These are phyloP conservation scores for Trichoderma reesei DNA, from an alignment of 495 filamentous ascomycete genomes.

Conservation along the genomic window DNA sequence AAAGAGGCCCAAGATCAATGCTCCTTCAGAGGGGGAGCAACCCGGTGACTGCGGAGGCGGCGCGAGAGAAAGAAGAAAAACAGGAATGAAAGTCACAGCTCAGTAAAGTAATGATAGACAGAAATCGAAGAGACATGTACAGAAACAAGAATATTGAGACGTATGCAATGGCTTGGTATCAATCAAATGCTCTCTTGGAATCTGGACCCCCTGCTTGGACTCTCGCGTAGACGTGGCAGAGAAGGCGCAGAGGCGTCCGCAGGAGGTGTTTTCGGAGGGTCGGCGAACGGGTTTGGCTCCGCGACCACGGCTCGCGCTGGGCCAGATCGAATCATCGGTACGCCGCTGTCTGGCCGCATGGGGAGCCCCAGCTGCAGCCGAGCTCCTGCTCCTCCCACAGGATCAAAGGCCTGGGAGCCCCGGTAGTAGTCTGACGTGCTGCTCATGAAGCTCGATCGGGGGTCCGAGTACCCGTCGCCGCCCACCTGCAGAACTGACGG, in stretches of 20 bases:
- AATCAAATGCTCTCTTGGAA: conserved; percentile 45
- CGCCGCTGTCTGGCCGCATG: conserved; percentile 38
- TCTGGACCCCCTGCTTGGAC: conserved; percentile 25
- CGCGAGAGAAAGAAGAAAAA: neutral
- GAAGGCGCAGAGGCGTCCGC: conserved; percentile 20
- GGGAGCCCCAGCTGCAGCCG: conserved; percentile 33
- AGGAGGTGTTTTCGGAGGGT: conserved; percentile 15
- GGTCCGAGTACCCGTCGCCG: conserved; percentile 60
- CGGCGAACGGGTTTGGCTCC: conserved; percentile 31
- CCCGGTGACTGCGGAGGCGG: neutral
- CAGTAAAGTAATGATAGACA: conserved; percentile 10
- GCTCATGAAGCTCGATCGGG: conserved; percentile 36
- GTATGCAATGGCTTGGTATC: neutral
- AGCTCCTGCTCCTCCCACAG: conserved; percentile 21
- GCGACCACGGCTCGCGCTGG: conserved; percentile 34
- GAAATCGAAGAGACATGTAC: conserved; percentile 9
- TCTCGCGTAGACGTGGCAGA: neutral
- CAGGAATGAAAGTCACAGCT: no score
- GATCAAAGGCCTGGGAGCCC: conserved; percentile 35
- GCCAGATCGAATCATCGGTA: conserved; percentile 34
- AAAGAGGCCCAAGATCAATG: neutral
- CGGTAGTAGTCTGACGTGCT: conserved; percentile 39
- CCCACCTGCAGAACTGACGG: conserved; percentile 58
- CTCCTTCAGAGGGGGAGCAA: neutral
- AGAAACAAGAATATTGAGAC: neutral